Evolutionary conservation across 1,284 basidiomycete genomes (phyloP).

Genomic region (Baeospora myosura): DNA sequence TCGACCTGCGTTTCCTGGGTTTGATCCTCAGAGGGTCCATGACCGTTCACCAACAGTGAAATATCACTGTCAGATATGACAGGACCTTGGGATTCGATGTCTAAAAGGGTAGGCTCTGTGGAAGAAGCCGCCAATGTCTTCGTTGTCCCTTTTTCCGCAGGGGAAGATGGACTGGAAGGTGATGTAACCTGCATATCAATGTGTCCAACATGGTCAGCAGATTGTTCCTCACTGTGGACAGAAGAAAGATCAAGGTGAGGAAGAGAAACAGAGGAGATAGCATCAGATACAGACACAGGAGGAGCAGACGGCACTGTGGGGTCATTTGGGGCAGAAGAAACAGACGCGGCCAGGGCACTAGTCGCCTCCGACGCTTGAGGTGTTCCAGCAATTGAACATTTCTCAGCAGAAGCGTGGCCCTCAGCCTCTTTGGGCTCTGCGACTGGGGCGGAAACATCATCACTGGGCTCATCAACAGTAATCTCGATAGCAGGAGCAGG

Average conservation of each 20-base stretch:
- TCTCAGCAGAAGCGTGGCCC: not conserved
- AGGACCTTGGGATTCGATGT: slow-evolving; percentile 25
- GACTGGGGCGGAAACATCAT: not conserved
- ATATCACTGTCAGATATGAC: not conserved
- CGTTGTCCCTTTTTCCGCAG: slow-evolving; percentile 2
- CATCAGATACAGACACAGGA: slow-evolving; percentile 37
- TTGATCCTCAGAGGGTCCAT: slow-evolving; percentile 10
- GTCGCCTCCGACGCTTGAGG: slow-evolving; percentile 18
- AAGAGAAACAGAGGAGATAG: slow-evolving; percentile 21
- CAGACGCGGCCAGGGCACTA: slow-evolving; percentile 16
- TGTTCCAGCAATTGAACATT: slow-evolving; percentile 22
- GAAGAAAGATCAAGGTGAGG: slow-evolving; percentile 26
- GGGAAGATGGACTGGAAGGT: not conserved
- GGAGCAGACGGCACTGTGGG: slow-evolving; percentile 30
- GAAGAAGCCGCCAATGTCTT: slow-evolving; percentile 36
- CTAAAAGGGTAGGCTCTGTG: slow-evolving; percentile 40
- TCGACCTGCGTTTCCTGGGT: slow-evolving; percentile 11
- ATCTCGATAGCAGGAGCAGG: slow-evolving; percentile 12
- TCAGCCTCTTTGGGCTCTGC: not conserved
- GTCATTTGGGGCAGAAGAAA: slow-evolving; percentile 33
- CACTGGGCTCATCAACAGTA: not conserved
- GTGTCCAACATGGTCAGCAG: slow-evolving; percentile 38
- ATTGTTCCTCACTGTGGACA: slow-evolving; percentile 32
- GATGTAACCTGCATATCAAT: slow-evolving; percentile 34
- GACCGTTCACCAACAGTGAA: not conserved